Evolutionary conservation across 768 basidiomycete species (phyloP).

Genomic region (Termitomyces sp.): DNA sequence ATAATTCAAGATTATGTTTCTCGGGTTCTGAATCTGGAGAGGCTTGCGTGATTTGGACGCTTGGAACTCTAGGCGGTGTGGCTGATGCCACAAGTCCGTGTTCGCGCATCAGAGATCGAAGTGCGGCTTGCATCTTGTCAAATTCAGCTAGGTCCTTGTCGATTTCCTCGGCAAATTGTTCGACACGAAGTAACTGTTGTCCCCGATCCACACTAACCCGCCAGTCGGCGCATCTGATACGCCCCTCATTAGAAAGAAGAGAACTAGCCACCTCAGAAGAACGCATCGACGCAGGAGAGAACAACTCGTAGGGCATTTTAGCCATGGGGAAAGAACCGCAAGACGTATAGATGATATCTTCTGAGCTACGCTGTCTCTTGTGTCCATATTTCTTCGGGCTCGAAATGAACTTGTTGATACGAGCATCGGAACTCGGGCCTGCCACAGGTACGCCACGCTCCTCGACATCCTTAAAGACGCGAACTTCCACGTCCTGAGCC

Average conservation of each 20-base stretch:
- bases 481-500: background rate
- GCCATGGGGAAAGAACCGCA: background rate
- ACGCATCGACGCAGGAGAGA: conserved; percentile 4
- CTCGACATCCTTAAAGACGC: background rate
- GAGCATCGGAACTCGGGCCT: background rate
- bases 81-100: background rate
- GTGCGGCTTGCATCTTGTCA: background rate
- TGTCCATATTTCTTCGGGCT: background rate
- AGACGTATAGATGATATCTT: background rate
- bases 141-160: background rate
- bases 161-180: background rate
- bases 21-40: background rate
- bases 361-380: background rate
- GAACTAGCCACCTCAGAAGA: conserved; percentile 2
- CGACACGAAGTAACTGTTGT: background rate
- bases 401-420: background rate
- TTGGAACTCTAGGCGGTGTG: conserved; percentile 1
- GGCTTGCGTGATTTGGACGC: background rate
- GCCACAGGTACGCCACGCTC: background rate
- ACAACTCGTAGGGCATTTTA: conserved; percentile 3
- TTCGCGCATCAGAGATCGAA: background rate
- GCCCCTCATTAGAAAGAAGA: background rate
- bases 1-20: background rate
- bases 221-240: conserved; percentile 3
- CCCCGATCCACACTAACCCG: background rate